Base-by-base conservation (phyloP, 23 red algal species). In the Chondrus crispus region DNA sequence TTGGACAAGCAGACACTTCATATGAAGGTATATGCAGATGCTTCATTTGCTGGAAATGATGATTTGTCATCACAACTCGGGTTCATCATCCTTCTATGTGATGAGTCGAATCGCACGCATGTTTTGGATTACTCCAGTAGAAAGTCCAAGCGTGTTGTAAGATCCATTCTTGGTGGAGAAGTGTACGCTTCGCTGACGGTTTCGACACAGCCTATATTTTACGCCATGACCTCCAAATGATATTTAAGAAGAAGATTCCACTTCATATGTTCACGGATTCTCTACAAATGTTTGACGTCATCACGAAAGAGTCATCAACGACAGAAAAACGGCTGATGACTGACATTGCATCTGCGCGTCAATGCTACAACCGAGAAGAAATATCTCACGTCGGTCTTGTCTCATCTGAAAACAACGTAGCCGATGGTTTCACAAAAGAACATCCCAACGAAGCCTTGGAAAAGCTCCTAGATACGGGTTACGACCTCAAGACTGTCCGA, bases 251-350 rank as follows among this genome's bases (percentile, higher is more conserved):
- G 22, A 29, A 85, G 8, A 2, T 85, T 12, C 81, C 81, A 18
- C 81, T 85, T 5, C n/a, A 66, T 68, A 64, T 13, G 18, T 68
- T 85, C 37, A 74, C 54, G 46, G 53, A 85, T 51, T 85, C 53
- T 26, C 64, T 68, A 41, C 81, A 85, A 68, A 9, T 85, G 30
- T 85, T 85, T 26, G 81, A 85, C 43, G 46, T 42, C 30, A 58
- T 62, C 12, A 66, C 81, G 62, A 52, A 68, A 6, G 81, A 35
- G 4, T 40, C 32, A 54, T 51, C 64, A 40, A 52, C 81, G 3
- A 69, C 81, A 8, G 81, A 85, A 68, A 85, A 85, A 18, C 81
- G 81, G 9, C 28, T 85, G 28, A 68, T 68, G 53, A 85, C 32
- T 20, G 81, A 85, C 54, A 29, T 85, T 16, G 46, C 33, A 41